Conservation (phyloP, 768 basidiomycete genomes). For the Ephemerocybe angulata region DNA sequence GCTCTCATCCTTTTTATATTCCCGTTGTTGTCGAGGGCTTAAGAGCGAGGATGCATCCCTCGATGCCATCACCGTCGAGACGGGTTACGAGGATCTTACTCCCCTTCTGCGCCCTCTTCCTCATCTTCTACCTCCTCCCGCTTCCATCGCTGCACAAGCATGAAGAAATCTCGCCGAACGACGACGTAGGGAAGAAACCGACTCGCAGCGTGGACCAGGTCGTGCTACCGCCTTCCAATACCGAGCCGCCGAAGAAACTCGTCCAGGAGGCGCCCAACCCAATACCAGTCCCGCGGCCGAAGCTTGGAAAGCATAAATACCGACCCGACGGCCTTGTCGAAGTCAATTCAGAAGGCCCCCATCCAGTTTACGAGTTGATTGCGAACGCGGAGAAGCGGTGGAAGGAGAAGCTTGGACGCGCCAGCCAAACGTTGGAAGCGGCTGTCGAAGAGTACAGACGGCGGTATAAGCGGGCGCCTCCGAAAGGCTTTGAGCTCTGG, state of each 20-base stretch:
- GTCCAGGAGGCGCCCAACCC: neutral
- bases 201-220: too few relatives aligned
- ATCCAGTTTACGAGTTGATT: slow-evolving; percentile 80
- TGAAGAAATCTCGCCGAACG: too few relatives aligned
- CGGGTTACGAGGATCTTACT: neutral
- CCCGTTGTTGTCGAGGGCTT: too few relatives aligned
- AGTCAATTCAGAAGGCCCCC: slow-evolving; percentile 39
- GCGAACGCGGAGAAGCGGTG: slow-evolving; percentile 65
- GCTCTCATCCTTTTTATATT: too few relatives aligned
- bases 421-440: slow-evolving; percentile 70
- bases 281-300: neutral
- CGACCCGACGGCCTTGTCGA: slow-evolving; percentile 39
- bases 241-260: neutral
- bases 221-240: too few relatives aligned
- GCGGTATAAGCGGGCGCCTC: slow-evolving; percentile 75
- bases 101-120: neutral
- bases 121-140: slow-evolving; percentile 1
- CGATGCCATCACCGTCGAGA: neutral
- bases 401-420: slow-evolving; percentile 51
- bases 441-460: slow-evolving; percentile 76
- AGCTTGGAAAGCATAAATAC: slow-evolving; percentile 30
- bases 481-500: slow-evolving; percentile 87
- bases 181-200: neutral
- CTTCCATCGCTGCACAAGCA: neutral
- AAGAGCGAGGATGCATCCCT: too few relatives aligned